Evolutionary conservation across 192 early-diverging fungal genomes (phyloP), one percentile per base, ranked within the genome.

Genomic region (Funneliformis geosporum): DNA sequence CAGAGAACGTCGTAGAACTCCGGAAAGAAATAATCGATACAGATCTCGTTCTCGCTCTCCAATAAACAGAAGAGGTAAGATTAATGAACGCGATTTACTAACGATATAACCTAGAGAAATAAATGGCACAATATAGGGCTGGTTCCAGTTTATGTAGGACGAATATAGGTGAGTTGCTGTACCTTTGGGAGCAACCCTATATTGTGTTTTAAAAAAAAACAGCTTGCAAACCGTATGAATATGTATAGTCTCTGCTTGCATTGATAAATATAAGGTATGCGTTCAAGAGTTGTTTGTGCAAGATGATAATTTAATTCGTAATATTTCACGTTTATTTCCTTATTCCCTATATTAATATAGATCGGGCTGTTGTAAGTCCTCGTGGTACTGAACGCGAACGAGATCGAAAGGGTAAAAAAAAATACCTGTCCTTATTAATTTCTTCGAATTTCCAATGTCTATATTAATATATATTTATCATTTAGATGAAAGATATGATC

Each of bases 311-410:
- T 71, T 71, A 71, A 71, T 71, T 23, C 23, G n/a, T 64, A 60
- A 8, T 64, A 64, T 76, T 76, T 76, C 75, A 76, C 75, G 75
- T 76, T 43, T 64, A 23, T 43, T 43, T 64, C 23, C 39, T 25
- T 64, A 12, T 42, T 14, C 16, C 59, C 33, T 64, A 40, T 46
- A 71, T 10, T 44, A 71, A 8, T 21, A 8, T 64, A 76, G 75
- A 76, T 60, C 75, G 75, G 33, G 33, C 33, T 64, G 75, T 14
- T 12, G 21, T 62, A 33, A 76, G 75, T 64, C 75, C 75, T 42
- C 60, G 60, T 43, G n/a, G 40, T 65, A 14, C 50, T 43, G 75
- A 76, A 43, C 75, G 74, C 12, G 74, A 76, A 43, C 74, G 74
- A 27, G 73, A 74, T 50, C 73, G 73, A 33, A 55, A 61, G n/a